Evolutionary conservation across 208 protist species (phyloP).

Genomic region (Trypanosoma theileri): DNA sequence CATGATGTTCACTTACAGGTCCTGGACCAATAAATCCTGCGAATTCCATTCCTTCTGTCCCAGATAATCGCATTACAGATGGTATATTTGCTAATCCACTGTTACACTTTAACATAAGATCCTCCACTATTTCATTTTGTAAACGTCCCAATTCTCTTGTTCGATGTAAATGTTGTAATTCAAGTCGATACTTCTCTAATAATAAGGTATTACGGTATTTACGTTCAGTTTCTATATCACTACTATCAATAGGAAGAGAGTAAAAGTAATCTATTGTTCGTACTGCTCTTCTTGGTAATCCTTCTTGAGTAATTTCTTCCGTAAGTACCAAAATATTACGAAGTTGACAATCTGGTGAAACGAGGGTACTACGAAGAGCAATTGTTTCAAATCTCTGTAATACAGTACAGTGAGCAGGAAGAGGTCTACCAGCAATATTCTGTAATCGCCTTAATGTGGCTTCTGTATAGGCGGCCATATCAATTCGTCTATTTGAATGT

Average conservation of each 20-base stretch:
- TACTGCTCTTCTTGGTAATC: conserved; percentile 65
- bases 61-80: not conserved
- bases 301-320: conserved; percentile 68
- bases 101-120: not conserved
- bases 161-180: conserved; percentile 48
- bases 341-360: conserved; percentile 71
- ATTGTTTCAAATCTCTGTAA: conserved; percentile 77
- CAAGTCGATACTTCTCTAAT: conserved; percentile 65
- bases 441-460: conserved; percentile 59
- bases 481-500: conserved; percentile 23
- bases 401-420: conserved; percentile 54
- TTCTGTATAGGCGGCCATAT: conserved; percentile 39
- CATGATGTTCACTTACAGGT: conserved; percentile 37
- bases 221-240: conserved; percentile 21
- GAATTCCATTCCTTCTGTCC: not conserved
- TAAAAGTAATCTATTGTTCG: conserved; percentile 57
- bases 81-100: not conserved
- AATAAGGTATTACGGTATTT: conserved; percentile 53
- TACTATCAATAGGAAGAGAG: conserved; percentile 23
- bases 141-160: conserved; percentile 42
- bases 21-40: conserved; percentile 2
- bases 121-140: conserved; percentile 43
- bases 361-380: conserved; percentile 66
- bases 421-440: conserved; percentile 66
- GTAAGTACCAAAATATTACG: conserved; percentile 70